Base-by-base conservation (phyloP, 371 early-diverging fungal genomes). In the Mucor mucedo region DNA sequence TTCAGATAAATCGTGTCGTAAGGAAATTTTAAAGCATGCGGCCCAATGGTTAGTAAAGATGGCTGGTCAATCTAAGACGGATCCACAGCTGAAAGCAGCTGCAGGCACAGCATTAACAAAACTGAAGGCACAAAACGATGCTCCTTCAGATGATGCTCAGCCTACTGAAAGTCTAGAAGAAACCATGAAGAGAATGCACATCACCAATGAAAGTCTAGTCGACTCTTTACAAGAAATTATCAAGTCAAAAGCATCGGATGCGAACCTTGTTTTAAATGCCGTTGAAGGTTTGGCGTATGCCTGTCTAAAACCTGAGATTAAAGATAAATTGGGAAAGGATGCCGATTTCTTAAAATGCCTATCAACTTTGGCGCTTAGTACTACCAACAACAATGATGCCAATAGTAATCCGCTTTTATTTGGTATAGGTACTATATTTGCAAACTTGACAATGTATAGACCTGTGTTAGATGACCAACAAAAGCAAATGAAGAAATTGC, bases 211-310 rank as follows among this genome's bases (percentile, higher is more conserved):
- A 1, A 75, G 72, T 38, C 60, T 88, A 11, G 65, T 71, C 1
- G 70, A 76, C 39, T 60, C 69, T 8, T 52, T 81, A 11, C 68
- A 61, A 14, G 35, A 70, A 5, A 69, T 82, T 4, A 71, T 89
- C 47, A 74, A 72, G n/a, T 60, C 59, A 7, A 65, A 74, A 38
- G 66, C 72, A 50, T 72, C 76, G 4, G 82, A 83, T 54, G 50
- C 50, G 2, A 58, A 64, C 7, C 29, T 71, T 2, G 29, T 78
- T 3, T 29, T 78, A 33, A 76, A 73, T 41, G 78, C 81, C 4
- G 80, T 93, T 2, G 95, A 95, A 71, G 91, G 89, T 6, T 73
- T 95, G 4, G 88, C 93, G 1, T 93, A 92, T 60, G 77, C 91
- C 21, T 82, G 87, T 33, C 68, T 89, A 30, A 76, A 86, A 44